Evolutionary conservation across 2,329 filamentous ascomycete genomes (phyloP).

Genomic region (Chaetothyriales sp.): DNA sequence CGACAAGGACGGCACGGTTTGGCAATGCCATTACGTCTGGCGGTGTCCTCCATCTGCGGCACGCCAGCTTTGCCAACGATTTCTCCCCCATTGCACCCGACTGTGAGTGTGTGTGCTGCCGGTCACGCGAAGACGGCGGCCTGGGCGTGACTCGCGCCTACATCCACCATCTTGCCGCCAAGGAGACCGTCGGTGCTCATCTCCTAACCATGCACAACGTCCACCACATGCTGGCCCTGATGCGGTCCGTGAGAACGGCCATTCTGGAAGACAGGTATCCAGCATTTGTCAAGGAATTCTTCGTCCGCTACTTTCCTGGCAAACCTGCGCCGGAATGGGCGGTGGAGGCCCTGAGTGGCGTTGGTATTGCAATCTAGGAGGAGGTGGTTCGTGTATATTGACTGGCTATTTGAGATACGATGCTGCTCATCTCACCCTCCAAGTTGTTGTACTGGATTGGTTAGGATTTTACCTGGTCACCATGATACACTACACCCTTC

Average conservation of each 20-base stretch:
- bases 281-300: slow-evolving; percentile 62
- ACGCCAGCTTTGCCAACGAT: slow-evolving; percentile 59
- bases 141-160: slow-evolving; percentile 76
- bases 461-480: too few species aligned
- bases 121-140: slow-evolving; percentile 46
- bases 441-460: too few species aligned
- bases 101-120: slow-evolving; percentile 69
- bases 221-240: slow-evolving; percentile 74
- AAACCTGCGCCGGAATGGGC: slow-evolving; percentile 68
- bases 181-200: slow-evolving; percentile 86
- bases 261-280: slow-evolving; percentile 73
- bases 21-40: slow-evolving; percentile 76
- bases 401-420: too few species aligned
- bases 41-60: slow-evolving; percentile 73
- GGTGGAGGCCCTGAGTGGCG: slow-evolving; percentile 57
- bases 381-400: too few species aligned
- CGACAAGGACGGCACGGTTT: slow-evolving; percentile 85
- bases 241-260: slow-evolving; percentile 58
- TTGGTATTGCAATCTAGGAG: slow-evolving; percentile 60
- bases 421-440: too few species aligned
- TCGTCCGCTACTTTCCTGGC: slow-evolving; percentile 54
- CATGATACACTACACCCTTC: too few species aligned
- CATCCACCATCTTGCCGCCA: slow-evolving; percentile 78
- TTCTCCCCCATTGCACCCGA: slow-evolving; percentile 70
- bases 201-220: slow-evolving; percentile 80